These are phyloP conservation scores for Ganoderma meredithae DNA, from an alignment of 1,284 basidiomycete species.

Conservation along the genomic window DNA sequence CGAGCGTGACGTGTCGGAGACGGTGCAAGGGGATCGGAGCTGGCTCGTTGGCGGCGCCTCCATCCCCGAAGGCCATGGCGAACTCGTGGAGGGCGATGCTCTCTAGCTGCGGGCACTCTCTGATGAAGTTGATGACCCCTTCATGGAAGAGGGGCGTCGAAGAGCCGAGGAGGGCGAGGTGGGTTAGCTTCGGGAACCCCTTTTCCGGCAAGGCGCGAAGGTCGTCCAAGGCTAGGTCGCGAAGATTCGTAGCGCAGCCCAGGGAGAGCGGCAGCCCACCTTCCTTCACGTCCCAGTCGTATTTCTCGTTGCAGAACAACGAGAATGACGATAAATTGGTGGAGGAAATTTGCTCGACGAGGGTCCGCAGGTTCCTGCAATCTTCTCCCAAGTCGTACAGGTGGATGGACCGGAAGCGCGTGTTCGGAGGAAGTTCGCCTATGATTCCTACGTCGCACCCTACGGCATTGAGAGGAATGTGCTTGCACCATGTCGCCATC, in stretches of 20 bases:
- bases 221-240: not conserved
- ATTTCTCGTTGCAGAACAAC: not conserved
- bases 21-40: conserved; percentile 1
- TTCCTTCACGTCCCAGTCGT: not conserved
- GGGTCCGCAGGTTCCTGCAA: not conserved
- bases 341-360: not conserved
- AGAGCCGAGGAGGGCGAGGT: not conserved
- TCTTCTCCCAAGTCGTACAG: not conserved
- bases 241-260: not conserved
- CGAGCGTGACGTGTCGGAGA: conserved; percentile 15
- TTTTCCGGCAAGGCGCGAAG: not conserved
- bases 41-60: not conserved
- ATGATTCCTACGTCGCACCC: not conserved
- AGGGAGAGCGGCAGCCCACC: not conserved
- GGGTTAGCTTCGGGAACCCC: conserved; percentile 10
- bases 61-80: too few relatives aligned
- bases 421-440: not conserved
- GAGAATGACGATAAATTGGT: not conserved
- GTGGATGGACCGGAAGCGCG: not conserved
- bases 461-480: not conserved
- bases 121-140: conserved; percentile 2
- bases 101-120: conserved; percentile 11
- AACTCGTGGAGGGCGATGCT: conserved; percentile 2
- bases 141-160: not conserved
- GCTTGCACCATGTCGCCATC: not conserved